Percentiles rank a stretch among this genome's conserved stretches.
These are phyloP conservation scores for Lichtheimia corymbifera DNA, from an alignment of 371 early-diverging fungal genomes.

Conservation along the genomic window DNA sequence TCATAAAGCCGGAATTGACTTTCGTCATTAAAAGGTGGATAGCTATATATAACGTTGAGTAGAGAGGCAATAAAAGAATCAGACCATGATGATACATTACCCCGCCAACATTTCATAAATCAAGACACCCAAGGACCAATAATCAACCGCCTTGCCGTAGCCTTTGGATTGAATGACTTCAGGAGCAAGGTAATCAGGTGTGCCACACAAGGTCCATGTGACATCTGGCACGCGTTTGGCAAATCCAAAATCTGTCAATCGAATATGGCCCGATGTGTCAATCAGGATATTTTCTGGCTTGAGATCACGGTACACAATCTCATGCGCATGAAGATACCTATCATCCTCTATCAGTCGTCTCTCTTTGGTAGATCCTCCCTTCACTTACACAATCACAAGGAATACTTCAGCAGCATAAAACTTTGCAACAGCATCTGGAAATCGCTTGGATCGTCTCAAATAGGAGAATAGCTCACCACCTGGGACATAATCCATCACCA, in stretches of 20 bases:
- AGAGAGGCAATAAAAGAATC: background rate
- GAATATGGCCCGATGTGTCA: conserved; percentile 89
- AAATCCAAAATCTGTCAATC: conserved; percentile 99
- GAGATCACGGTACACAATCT: conserved; percentile 91
- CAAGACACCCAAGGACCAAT: conserved; percentile 97
- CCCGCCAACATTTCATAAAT: conserved; percentile 95
- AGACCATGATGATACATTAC: conserved; percentile 19
- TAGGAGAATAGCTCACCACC: conserved; percentile 94
- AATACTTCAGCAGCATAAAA: conserved; percentile 78
- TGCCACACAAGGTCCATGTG: conserved; percentile 93
- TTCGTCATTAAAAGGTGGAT: conserved; percentile 95
- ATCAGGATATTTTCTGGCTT: conserved; percentile 93
- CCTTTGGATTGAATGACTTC: conserved; percentile 96
- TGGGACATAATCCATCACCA: conserved; percentile 94
- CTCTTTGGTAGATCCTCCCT: no score
- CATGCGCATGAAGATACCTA: conserved; percentile 81
- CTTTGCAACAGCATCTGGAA: conserved; percentile 88
- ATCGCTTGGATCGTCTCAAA: conserved; percentile 64
- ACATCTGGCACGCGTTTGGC: conserved; percentile 91
- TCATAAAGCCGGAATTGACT: conserved; percentile 87
- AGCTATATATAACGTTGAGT: conserved; percentile 17
- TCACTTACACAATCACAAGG: conserved; percentile 63
- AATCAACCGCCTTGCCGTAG: conserved; percentile 95
- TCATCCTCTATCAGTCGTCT: no score
- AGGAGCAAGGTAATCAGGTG: conserved; percentile 96